These are phyloP conservation scores for Geotrichum candidum DNA, from an alignment of 1,139 yeast species.

Conservation along the genomic window DNA sequence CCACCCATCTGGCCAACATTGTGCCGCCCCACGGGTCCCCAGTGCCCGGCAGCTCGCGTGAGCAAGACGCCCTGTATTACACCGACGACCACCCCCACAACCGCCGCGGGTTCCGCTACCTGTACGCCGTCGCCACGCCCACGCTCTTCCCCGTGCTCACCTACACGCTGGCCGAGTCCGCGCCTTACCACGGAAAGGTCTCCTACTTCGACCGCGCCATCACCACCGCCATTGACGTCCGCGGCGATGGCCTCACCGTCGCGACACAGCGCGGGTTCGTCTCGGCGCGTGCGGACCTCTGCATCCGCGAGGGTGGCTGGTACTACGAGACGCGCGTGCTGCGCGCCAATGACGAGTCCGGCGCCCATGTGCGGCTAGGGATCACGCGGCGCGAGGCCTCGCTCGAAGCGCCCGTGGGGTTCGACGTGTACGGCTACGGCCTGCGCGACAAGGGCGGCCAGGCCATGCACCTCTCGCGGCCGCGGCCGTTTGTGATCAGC, in stretches of 20 bases:
- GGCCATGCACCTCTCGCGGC: slow-evolving; percentile 68
- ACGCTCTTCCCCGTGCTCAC: slow-evolving; percentile 47
- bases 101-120: slow-evolving; percentile 74
- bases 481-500: slow-evolving; percentile 43
- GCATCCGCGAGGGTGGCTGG: slow-evolving; percentile 72
- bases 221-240: slow-evolving; percentile 46
- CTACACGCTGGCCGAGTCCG: slow-evolving; percentile 69
- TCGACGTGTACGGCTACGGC: slow-evolving; percentile 91
- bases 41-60: too few relatives aligned
- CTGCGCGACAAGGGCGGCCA: slow-evolving; percentile 78
- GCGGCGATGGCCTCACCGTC: slow-evolving; percentile 36
- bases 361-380: slow-evolving; percentile 72
- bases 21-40: slow-evolving; percentile 1
- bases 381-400: slow-evolving; percentile 79
- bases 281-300: slow-evolving; percentile 67
- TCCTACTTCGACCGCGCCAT: slow-evolving; percentile 69
- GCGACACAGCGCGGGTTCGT: slow-evolving; percentile 70
- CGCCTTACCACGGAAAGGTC: slow-evolving; percentile 58
- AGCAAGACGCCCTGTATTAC: slow-evolving; percentile 32
- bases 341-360: slow-evolving; percentile 35
- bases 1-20: slow-evolving; percentile 17
- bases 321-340: slow-evolving; percentile 68
- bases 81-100: slow-evolving; percentile 77
- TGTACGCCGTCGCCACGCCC: slow-evolving; percentile 72
- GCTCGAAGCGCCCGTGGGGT: slow-evolving; percentile 92